These are phyloP conservation scores for Termitomyces sp. DNA, from an alignment of 768 basidiomycete species.

Conservation along the genomic window DNA sequence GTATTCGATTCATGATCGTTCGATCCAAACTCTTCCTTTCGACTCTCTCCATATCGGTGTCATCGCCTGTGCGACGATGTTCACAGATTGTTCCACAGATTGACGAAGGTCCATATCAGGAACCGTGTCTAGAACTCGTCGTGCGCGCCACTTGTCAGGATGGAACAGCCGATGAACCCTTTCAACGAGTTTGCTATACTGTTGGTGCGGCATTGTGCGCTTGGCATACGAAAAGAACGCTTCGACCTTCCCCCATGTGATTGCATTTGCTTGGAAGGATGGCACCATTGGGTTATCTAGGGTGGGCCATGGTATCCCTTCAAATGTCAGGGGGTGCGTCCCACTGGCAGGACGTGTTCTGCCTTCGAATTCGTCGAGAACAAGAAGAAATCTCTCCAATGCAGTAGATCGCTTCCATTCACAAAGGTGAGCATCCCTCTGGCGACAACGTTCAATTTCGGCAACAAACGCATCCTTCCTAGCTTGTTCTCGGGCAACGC, in stretches of 20 bases:
- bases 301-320: slow-evolving; percentile 20
- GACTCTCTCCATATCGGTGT: slow-evolving; percentile 11
- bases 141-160: slow-evolving; percentile 16
- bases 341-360: slow-evolving; percentile 19
- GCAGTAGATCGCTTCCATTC: slow-evolving; percentile 7
- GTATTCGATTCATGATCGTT: not conserved
- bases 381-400: slow-evolving; percentile 5
- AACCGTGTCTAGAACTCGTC: slow-evolving; percentile 9
- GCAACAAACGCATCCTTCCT: not conserved
- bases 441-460: slow-evolving; percentile 7
- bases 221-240: slow-evolving; percentile 7
- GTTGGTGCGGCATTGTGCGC: not conserved
- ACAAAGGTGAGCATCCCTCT: slow-evolving; percentile 7
- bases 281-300: not conserved
- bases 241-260: slow-evolving; percentile 15
- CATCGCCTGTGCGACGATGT: slow-evolving; percentile 12
- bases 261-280: not conserved
- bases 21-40: not conserved
- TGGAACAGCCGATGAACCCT: slow-evolving; percentile 12
- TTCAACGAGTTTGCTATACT: slow-evolving; percentile 9
- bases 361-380: slow-evolving; percentile 16
- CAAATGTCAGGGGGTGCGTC: slow-evolving; percentile 17
- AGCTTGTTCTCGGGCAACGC: not conserved
- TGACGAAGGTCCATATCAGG: slow-evolving; percentile 5
- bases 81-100: not conserved